Evolutionary conservation across 2,329 filamentous ascomycete genomes (phyloP).

Genomic region (Colletotrichum filicis): DNA sequence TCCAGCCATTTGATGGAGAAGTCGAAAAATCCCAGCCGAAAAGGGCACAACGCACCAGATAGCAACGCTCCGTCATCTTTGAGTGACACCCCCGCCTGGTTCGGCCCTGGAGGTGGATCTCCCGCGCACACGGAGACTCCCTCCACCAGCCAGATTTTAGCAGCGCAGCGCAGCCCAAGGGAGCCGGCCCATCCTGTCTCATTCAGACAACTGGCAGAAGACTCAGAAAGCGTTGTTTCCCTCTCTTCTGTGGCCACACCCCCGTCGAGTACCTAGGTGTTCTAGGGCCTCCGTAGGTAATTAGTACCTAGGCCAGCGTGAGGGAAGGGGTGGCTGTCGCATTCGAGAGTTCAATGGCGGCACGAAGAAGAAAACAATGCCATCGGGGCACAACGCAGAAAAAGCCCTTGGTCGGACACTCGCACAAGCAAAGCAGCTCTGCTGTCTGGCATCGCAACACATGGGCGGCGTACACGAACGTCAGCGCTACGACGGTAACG

Average conservation of each 20-base stretch:
- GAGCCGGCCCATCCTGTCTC: slow-evolving; percentile 14
- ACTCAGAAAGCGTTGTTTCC: background rate
- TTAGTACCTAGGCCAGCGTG: background rate
- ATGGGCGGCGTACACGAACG: background rate
- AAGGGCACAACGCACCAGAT: slow-evolving; percentile 26
- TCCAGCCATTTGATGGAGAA: slow-evolving; percentile 1
- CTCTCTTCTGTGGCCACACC: slow-evolving; percentile 1
- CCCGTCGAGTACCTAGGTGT: background rate
- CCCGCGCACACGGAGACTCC: slow-evolving; percentile 10
- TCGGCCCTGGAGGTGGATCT: slow-evolving; percentile 32
- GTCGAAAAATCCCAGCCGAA: slow-evolving; percentile 3
- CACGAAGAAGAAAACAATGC: background rate
- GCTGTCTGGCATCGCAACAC: background rate
- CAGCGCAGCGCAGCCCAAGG: slow-evolving; percentile 8
- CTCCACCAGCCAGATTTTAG: slow-evolving; percentile 4
- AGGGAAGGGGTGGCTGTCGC: background rate
- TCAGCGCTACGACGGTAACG: background rate
- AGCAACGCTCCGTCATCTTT: slow-evolving; percentile 29
- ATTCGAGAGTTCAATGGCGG: background rate
- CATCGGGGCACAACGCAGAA: background rate
- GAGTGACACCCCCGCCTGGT: slow-evolving; percentile 15
- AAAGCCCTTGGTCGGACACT: background rate
- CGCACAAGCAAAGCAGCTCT: background rate
- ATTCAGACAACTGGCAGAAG: slow-evolving; percentile 17
- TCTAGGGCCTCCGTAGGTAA: background rate